These are phyloP conservation scores for Haplosporangium gracile DNA, from an alignment of 192 early-diverging fungal species.

Conservation along the genomic window DNA sequence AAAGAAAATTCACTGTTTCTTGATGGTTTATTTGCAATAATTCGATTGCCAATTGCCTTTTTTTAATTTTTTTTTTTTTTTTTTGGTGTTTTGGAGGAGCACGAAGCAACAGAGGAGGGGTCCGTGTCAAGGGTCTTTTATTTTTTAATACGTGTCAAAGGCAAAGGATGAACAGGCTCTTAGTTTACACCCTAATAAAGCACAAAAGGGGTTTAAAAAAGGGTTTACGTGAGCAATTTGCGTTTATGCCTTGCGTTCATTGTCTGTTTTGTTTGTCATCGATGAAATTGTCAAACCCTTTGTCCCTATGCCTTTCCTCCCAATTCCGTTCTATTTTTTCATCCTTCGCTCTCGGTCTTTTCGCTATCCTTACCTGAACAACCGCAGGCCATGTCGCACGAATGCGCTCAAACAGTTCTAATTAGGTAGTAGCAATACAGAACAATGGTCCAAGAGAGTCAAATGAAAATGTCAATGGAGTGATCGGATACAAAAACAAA, in stretches of 20 bases:
- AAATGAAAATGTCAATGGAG: background rate
- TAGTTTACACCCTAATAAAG: slow-evolving; percentile 1
- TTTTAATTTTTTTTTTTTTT: no score
- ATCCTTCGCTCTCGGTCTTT: background rate
- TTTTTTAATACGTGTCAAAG: background rate
- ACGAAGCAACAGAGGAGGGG: background rate
- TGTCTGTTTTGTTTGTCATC: background rate
- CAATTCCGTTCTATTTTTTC: slow-evolving; percentile 5
- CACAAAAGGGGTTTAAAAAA: background rate
- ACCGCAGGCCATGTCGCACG: slow-evolving; percentile 54
- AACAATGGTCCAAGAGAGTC: background rate
- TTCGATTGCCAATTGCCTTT: background rate
- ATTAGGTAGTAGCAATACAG: background rate
- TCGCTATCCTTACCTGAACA: slow-evolving; percentile 35
- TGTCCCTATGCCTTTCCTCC: background rate
- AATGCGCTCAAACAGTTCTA: slow-evolving; percentile 57
- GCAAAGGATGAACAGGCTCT: background rate
- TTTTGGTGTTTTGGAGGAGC: background rate
- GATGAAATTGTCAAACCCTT: background rate
- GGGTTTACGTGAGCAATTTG: background rate
- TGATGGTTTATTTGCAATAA: background rate
- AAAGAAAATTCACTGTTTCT: background rate
- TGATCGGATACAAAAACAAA: background rate
- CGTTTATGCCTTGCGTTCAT: background rate
- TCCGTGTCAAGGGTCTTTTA: background rate